Conservation (phyloP, 2,329 filamentous ascomycete species). For the Moelleriella libera region DNA sequence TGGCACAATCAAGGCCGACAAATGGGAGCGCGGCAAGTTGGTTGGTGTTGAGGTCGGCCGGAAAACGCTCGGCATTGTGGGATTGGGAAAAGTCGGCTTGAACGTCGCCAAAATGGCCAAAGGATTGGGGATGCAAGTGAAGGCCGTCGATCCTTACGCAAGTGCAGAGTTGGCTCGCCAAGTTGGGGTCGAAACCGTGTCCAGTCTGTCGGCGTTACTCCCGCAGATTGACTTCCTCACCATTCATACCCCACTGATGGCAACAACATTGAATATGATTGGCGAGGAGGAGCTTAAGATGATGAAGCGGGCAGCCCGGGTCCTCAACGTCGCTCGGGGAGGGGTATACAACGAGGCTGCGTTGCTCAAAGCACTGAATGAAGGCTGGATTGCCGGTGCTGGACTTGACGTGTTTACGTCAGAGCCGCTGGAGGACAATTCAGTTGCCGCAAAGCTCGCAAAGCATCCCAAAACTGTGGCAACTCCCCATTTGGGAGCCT, state of each 20-base stretch:
- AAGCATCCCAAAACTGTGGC: conserved; percentile 59
- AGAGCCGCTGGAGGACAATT: conserved; percentile 46
- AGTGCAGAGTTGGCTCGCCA: conserved; percentile 56
- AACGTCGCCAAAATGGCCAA: conserved; percentile 69
- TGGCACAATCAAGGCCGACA: conserved; percentile 52
- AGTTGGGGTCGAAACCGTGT: conserved; percentile 50
- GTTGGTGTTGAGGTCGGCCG: conserved; percentile 67
- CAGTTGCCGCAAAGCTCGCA: conserved; percentile 48
- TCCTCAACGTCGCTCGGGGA: conserved; percentile 68
- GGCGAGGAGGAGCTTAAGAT: conserved; percentile 47
- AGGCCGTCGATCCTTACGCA: conserved; percentile 66
- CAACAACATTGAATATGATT: conserved; percentile 62
- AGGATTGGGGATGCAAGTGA: conserved; percentile 62
- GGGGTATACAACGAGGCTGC: conserved; percentile 70
- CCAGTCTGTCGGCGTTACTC: conserved; percentile 43
- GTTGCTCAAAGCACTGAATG: conserved; percentile 54
- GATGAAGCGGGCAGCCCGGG: conserved; percentile 62
- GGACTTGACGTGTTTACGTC: conserved; percentile 69
- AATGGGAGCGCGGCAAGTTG: conserved; percentile 62
- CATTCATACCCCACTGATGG: conserved; percentile 67
- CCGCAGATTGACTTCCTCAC: conserved; percentile 62
- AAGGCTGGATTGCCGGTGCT: conserved; percentile 59
- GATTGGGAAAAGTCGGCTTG: conserved; percentile 70
- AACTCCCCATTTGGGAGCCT: conserved; percentile 69
- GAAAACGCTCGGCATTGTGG: conserved; percentile 64